Conservation (phyloP, 176 grass and related monocot genomes). For the Oryza meridionalis region DNA sequence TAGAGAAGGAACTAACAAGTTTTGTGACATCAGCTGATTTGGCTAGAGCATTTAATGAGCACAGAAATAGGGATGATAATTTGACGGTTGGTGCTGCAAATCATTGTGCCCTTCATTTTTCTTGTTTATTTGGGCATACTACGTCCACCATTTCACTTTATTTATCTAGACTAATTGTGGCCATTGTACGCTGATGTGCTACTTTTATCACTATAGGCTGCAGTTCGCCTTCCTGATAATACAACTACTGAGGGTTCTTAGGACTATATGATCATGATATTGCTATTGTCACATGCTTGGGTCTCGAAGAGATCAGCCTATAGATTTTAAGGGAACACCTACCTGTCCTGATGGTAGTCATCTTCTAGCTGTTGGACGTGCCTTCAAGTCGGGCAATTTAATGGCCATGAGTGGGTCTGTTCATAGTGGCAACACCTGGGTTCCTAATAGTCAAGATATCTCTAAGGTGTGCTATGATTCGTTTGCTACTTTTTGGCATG, state of each 20-base stretch:
- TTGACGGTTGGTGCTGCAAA: conserved; percentile 30
- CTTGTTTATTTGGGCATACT: too few relatives aligned
- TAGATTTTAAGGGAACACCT: neutral
- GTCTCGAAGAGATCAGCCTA: neutral
- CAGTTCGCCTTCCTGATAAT: conserved; percentile 18
- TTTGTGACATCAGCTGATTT: conserved; percentile 39
- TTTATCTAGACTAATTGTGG: neutral
- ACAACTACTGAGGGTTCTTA: conserved; percentile 4
- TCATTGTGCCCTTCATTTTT: neutral
- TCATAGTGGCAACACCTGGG: neutral
- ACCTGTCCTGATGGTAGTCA: neutral
- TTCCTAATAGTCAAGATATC: neutral
- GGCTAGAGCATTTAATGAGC: neutral
- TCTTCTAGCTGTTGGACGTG: conserved; percentile 11
- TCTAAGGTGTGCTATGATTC: too few relatives aligned
- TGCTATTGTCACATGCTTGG: neutral
- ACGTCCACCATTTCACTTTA: neutral
- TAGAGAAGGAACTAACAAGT: neutral
- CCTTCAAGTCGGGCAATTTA: conserved; percentile 3
- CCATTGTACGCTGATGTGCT: neutral
- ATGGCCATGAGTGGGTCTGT: neutral
- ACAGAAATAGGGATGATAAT: conserved; percentile 31
- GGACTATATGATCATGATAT: conserved; percentile 33
- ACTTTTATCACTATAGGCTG: conserved; percentile 21
- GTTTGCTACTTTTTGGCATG: too few relatives aligned